Conservation (phyloP, 164 flowering plant species). For the Annona cherimola region DNA sequence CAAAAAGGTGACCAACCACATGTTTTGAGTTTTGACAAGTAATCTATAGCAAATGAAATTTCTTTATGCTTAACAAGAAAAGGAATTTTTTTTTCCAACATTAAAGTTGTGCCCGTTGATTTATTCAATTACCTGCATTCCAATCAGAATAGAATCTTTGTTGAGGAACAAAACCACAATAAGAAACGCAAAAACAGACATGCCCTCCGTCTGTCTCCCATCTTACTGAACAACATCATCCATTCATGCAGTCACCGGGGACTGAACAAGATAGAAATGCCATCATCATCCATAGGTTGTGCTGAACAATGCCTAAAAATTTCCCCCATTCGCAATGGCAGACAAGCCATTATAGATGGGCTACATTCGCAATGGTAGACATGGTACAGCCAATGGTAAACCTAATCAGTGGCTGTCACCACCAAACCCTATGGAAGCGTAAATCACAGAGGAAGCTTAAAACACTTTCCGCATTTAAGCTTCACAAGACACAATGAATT, state of each 20-base stretch:
- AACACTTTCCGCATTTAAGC: background rate
- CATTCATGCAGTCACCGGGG: background rate
- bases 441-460: background rate
- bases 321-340: background rate
- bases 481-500: background rate
- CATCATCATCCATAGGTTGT: background rate
- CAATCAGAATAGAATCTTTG: background rate
- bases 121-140: background rate
- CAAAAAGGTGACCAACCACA: no score
- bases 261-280: background rate
- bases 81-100: background rate
- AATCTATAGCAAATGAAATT: no score
- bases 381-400: background rate
- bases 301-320: background rate
- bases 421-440: background rate
- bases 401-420: background rate
- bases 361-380: background rate
- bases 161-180: background rate
- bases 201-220: background rate
- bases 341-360: background rate
- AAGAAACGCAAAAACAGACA: background rate
- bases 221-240: background rate
- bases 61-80: background rate
- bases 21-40: no score
- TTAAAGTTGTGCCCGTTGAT: background rate